phyloP scores from a whole-genome alignment of 768 basidiomycete species.

The Lentinus tigrinus region DNA sequence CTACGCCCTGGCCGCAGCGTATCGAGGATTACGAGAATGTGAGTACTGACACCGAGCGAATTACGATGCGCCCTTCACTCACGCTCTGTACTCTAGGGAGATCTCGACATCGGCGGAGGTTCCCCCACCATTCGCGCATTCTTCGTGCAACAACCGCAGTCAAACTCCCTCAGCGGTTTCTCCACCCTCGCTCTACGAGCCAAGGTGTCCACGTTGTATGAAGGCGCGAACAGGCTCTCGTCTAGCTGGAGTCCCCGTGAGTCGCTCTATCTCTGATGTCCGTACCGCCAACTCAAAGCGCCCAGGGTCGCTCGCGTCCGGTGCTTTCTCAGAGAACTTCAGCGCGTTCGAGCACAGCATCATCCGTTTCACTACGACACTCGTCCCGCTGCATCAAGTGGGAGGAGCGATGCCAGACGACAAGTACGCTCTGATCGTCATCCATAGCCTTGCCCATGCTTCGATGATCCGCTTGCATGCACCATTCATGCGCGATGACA shows the following conservation, averaged over 20 bases:
- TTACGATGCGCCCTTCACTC: slow-evolving; percentile 3
- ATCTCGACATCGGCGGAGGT: slow-evolving; percentile 47
- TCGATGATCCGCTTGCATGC: slow-evolving; percentile 67
- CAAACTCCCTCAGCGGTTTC: slow-evolving; percentile 50
- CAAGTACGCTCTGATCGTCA: slow-evolving; percentile 55
- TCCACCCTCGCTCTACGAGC: slow-evolving; percentile 64
- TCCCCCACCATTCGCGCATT: slow-evolving; percentile 64
- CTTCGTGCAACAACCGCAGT: slow-evolving; percentile 51
- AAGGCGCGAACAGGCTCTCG: slow-evolving; percentile 62
- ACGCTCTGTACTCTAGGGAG: slow-evolving; percentile 46
- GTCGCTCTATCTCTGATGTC: slow-evolving; percentile 12
- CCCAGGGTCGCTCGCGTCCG: slow-evolving; percentile 41
- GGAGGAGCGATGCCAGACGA: slow-evolving; percentile 54
- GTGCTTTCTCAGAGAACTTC: slow-evolving; percentile 55
- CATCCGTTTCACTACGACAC: slow-evolving; percentile 57
- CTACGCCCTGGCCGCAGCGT: slow-evolving; percentile 75
- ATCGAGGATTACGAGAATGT: slow-evolving; percentile 73
- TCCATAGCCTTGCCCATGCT: slow-evolving; percentile 65
- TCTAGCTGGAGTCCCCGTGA: slow-evolving; percentile 61
- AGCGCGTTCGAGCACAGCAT: slow-evolving; percentile 64
- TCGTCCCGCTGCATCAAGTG: slow-evolving; percentile 66
- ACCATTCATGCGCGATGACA: slow-evolving; percentile 58
- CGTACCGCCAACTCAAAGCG: neutral
- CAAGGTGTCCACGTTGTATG: slow-evolving; percentile 76
- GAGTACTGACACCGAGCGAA: slow-evolving; percentile 26